Conservation (phyloP, 768 basidiomycete species). For the Lactarius sanguifluus region DNA sequence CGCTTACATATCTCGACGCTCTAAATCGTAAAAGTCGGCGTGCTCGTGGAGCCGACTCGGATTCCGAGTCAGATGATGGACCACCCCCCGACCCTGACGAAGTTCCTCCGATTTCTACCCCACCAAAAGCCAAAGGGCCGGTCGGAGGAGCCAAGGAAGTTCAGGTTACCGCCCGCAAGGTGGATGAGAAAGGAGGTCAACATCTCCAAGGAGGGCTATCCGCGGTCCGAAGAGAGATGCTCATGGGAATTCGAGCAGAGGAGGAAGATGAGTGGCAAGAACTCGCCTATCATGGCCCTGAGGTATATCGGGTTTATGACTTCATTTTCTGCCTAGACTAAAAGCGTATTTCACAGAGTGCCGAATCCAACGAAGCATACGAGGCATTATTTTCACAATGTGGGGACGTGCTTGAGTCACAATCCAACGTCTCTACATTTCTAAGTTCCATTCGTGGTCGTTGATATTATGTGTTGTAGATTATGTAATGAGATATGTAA, state of each 20-base stretch:
- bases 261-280: constrained; percentile 78
- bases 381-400: constrained; percentile 64
- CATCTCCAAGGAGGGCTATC: constrained; percentile 66
- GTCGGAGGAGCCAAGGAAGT: constrained; percentile 68
- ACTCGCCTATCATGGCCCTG: constrained; percentile 61
- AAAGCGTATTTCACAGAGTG: constrained; percentile 44
- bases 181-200: constrained; percentile 57
- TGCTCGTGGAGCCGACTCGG: constrained; percentile 48
- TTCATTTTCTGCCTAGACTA: not conserved
- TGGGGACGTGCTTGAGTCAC: constrained; percentile 50
- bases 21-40: constrained; percentile 61
- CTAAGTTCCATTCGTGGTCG: constrained; percentile 39
- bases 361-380: constrained; percentile 55
- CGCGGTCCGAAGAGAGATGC: constrained; percentile 70
- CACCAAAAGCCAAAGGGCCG: constrained; percentile 61
- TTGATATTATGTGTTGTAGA: constrained; percentile 16
- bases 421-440: constrained; percentile 55
- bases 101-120: constrained; percentile 43
- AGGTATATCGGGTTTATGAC: constrained; percentile 46
- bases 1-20: constrained; percentile 76
- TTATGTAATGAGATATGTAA: constrained; percentile 30
- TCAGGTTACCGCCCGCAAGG: constrained; percentile 70
- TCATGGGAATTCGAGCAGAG: constrained; percentile 67
- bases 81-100: constrained; percentile 83
- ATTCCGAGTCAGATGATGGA: constrained; percentile 75